Conservation (phyloP, 805 yeast species). For the Hemisphaericaspora nanyangensis region DNA sequence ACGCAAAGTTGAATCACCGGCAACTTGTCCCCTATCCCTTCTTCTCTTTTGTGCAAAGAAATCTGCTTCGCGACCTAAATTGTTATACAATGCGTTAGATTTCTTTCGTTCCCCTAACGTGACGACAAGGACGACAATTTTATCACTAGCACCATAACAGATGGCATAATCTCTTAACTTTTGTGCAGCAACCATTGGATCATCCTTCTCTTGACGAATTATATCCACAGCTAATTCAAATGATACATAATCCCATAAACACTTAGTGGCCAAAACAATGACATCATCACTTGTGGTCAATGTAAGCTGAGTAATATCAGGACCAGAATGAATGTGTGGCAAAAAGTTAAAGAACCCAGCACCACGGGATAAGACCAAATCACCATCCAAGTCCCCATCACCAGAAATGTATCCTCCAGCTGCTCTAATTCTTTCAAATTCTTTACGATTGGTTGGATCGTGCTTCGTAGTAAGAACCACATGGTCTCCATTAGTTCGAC, state of each 20-base stretch:
- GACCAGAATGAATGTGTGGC: slow-evolving; percentile 88
- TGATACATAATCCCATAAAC: slow-evolving; percentile 80
- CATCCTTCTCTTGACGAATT: slow-evolving; percentile 72
- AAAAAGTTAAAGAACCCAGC: slow-evolving; percentile 84
- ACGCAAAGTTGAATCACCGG: slow-evolving; percentile 69
- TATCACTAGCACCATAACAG: slow-evolving; percentile 82
- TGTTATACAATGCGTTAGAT: slow-evolving; percentile 28
- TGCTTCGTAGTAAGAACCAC: slow-evolving; percentile 71
- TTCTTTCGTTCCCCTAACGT: slow-evolving; percentile 55
- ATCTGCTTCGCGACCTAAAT: slow-evolving; percentile 37
- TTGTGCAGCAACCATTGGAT: slow-evolving; percentile 90
- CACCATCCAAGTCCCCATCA: slow-evolving; percentile 81
- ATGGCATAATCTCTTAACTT: slow-evolving; percentile 91
- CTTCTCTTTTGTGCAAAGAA: slow-evolving; percentile 37
- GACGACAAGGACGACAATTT: slow-evolving; percentile 75
- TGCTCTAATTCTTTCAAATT: slow-evolving; percentile 82
- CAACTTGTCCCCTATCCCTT: slow-evolving; percentile 31
- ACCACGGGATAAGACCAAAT: slow-evolving; percentile 79
- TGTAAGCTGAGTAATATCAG: slow-evolving; percentile 63
- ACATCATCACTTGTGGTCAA: slow-evolving; percentile 73
- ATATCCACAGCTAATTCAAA: slow-evolving; percentile 88
- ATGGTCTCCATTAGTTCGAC: slow-evolving; percentile 79
- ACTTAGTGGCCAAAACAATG: slow-evolving; percentile 77
- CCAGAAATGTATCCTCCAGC: slow-evolving; percentile 89
- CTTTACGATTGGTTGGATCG: slow-evolving; percentile 74